Evolutionary conservation across 2,329 filamentous ascomycete species (phyloP).

Genomic region (Xylariales sp.): DNA sequence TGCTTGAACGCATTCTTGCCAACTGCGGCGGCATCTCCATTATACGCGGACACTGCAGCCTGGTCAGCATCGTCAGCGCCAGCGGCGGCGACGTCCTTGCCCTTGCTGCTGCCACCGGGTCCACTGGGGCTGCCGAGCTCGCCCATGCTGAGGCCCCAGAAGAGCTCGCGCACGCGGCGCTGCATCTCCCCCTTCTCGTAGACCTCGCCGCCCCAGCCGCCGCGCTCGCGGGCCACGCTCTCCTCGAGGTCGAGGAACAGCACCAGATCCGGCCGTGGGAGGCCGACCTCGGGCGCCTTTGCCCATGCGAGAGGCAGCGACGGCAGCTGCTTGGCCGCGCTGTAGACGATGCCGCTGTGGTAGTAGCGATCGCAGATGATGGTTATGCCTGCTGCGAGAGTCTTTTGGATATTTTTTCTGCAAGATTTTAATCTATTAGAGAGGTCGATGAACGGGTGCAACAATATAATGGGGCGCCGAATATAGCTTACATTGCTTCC

Average conservation of each 20-base stretch:
- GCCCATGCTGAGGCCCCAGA: constrained; percentile 52
- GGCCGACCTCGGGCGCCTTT: constrained; percentile 74
- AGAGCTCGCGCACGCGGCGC: constrained; percentile 69
- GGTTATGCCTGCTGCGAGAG: constrained; percentile 63
- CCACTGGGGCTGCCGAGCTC: constrained; percentile 29
- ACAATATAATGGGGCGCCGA: not conserved
- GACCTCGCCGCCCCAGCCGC: constrained; percentile 84
- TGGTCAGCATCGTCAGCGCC: constrained; percentile 8
- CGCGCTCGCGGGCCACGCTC: constrained; percentile 65
- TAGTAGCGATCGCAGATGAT: constrained; percentile 92
- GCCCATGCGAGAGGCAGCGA: constrained; percentile 73
- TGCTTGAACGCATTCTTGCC: constrained; percentile 35
- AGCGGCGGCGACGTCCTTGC: constrained; percentile 7
- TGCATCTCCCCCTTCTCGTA: constrained; percentile 89
- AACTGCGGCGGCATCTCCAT: not conserved
- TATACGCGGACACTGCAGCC: not conserved
- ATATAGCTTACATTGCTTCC: constrained; percentile 58
- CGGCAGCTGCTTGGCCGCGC: constrained; percentile 77
- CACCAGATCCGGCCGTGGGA: constrained; percentile 83
- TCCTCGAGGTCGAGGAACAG: constrained; percentile 82
- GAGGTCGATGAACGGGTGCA: not conserved
- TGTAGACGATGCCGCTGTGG: constrained; percentile 91
- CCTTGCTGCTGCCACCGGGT: constrained; percentile 10
- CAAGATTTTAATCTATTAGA: not conserved
- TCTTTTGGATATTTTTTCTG: constrained; percentile 46